Conservation (phyloP, 2,329 filamentous ascomycete genomes). For the Pseudogymnoascus verrucosus region DNA sequence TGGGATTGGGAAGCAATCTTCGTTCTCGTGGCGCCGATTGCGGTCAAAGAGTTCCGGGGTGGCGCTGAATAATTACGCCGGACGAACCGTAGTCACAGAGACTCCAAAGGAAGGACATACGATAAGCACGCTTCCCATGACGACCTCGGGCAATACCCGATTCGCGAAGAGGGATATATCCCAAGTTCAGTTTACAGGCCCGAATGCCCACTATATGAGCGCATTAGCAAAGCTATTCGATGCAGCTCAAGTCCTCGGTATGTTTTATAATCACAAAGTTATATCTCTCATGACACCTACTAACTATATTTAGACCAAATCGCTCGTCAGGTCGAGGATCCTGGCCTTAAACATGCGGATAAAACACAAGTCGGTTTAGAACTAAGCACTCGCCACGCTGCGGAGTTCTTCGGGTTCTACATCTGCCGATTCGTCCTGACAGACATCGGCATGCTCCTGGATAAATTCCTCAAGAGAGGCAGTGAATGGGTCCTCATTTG, state of each 20-base stretch:
- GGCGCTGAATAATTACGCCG: conserved; percentile 45
- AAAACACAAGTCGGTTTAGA: conserved; percentile 94
- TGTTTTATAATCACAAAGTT: conserved; percentile 29
- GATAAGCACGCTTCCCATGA: conserved; percentile 75
- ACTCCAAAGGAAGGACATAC: conserved; percentile 49
- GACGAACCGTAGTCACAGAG: conserved; percentile 34
- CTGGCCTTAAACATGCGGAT: conserved; percentile 81
- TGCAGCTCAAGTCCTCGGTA: conserved; percentile 86
- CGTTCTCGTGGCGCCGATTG: conserved; percentile 84
- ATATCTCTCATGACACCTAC: conserved; percentile 9
- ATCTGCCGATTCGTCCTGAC: conserved; percentile 89
- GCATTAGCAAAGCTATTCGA: conserved; percentile 87
- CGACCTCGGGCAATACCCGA: conserved; percentile 48
- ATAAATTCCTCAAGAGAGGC: conserved; percentile 95
- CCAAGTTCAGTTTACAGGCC: conserved; percentile 66
- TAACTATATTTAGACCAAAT: conserved; percentile 66
- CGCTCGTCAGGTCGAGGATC: conserved; percentile 90
- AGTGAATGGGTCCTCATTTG: conserved; percentile 76
- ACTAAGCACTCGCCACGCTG: conserved; percentile 83
- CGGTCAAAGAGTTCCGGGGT: conserved; percentile 79
- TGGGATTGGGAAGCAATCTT: conserved; percentile 64
- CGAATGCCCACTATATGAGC: conserved; percentile 85
- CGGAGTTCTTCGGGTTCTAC: conserved; percentile 97
- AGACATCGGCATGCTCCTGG: conserved; percentile 75
- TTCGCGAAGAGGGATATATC: conserved; percentile 64